Conservation (phyloP, 2,329 filamentous ascomycete species). For the Sordariomycetes sp. region DNA sequence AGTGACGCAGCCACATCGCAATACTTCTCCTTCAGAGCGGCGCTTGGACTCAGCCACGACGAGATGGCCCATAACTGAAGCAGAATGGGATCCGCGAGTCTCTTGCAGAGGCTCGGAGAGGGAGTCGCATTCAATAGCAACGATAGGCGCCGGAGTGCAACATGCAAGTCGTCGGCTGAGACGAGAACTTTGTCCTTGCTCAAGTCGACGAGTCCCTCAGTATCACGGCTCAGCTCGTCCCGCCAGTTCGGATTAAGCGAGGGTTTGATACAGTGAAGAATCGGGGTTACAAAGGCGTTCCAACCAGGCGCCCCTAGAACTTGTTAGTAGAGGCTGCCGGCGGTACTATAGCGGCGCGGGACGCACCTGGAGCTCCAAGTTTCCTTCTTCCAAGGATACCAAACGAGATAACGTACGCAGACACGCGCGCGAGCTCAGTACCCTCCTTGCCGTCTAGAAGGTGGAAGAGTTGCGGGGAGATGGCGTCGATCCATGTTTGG, state of each 20-base stretch:
- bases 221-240: slow-evolving; percentile 9
- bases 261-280: slow-evolving; percentile 38
- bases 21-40: slow-evolving; percentile 21
- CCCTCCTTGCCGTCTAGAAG: slow-evolving; percentile 50
- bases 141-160: slow-evolving; percentile 39
- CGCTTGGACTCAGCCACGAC: slow-evolving; percentile 28
- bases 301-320: slow-evolving; percentile 41
- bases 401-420: slow-evolving; percentile 49
- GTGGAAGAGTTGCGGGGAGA: slow-evolving; percentile 46
- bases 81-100: slow-evolving; percentile 44
- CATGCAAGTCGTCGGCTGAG: slow-evolving; percentile 28
- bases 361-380: slow-evolving; percentile 46
- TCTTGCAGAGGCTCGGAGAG: slow-evolving; percentile 49
- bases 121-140: slow-evolving; percentile 49
- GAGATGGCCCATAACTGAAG: slow-evolving; percentile 51
- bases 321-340: not conserved
- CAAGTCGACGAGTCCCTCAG: slow-evolving; percentile 30
- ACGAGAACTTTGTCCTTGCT: slow-evolving; percentile 30
- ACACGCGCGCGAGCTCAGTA: slow-evolving; percentile 41
- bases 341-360: not conserved
- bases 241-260: slow-evolving; percentile 11
- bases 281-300: slow-evolving; percentile 45
- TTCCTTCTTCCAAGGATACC: slow-evolving; percentile 52
- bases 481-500: slow-evolving; percentile 44
- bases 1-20: slow-evolving; percentile 33